Evolutionary conservation across 352 stramenopile genomes (phyloP), one percentile per base, ranked within the genome.

Genomic region (Globisporangium cystogenes): DNA sequence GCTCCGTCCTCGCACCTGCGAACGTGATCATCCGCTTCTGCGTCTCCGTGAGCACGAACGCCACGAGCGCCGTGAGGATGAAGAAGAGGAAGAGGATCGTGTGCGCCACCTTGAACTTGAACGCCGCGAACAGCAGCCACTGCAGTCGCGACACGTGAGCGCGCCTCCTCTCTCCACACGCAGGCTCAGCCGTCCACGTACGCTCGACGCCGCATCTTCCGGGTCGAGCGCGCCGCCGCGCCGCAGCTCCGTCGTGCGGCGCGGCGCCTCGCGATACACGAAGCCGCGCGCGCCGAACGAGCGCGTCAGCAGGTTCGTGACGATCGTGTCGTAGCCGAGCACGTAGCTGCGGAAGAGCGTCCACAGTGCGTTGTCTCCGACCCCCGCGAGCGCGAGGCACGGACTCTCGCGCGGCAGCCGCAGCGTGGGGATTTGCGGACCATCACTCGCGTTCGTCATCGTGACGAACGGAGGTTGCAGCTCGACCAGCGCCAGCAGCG

Each of bases 1-100:
- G n/a, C n/a, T n/a, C n/a, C n/a, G 27, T 31, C 6, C 27, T 11
- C 53, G 16, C 41, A 80, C 72, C 75, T n/a, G 86, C 95, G 59
- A 98, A 98, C 4, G 83, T 81, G 35, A 98, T 59, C 89, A 98
- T 96, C 2, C 91, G 74, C 60, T 91, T 80, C 71, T 98, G 90
- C 33, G 90, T 97, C 65, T 98, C 90, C 46, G 87, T 74, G 5
- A 98, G 70, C 23, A 96, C 94, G 64, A 98, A 98, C 26, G 74
- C 82, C 5, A 98, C 81, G 1, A 98, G 59, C n/a, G 88, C 94
- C 1, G 91, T 97, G 26, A 87, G 90, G 50, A 92, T 85, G 64
- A 97, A 97, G 70, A 98, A 98, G 7, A 98, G 73, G 59, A 98
- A 96, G 29, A 96, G 57, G 20, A 89, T 96, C 36, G 93, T 89